Percentiles rank a stretch among this genome's conserved stretches.
Conservation (phyloP, 208 protist species). For the Vickermania ingenoplastis region DNA sequence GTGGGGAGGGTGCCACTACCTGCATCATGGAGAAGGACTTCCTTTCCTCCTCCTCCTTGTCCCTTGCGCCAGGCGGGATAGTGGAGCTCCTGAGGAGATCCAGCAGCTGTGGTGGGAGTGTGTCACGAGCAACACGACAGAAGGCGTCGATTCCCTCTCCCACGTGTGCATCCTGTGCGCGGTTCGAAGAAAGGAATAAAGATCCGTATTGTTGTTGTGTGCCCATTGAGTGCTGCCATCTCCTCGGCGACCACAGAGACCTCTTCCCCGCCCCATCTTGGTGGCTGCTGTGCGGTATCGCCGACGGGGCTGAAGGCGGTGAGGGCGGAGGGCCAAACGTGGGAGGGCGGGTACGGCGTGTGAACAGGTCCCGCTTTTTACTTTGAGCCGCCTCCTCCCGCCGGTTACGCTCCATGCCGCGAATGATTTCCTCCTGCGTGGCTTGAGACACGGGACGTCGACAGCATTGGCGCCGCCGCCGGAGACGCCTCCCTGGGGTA, state of each 20-base stretch:
- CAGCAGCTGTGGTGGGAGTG: conserved; percentile 3
- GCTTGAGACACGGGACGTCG: too few species aligned
- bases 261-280: too few species aligned
- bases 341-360: too few species aligned
- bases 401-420: conserved; percentile 34
- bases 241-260: too few species aligned
- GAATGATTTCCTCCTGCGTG: background rate
- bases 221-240: too few species aligned
- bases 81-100: conserved; percentile 2
- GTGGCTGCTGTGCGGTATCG: too few species aligned
- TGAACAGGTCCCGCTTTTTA: conserved; percentile 15
- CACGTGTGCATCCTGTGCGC: conserved; percentile 47
- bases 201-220: conserved; percentile 60
- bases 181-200: conserved; percentile 46
- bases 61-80: background rate
- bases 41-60: background rate
- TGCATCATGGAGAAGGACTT: background rate
- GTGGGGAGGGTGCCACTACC: background rate
- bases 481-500: too few species aligned
- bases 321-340: too few species aligned
- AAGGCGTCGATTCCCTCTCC: conserved; percentile 62
- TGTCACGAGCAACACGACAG: conserved; percentile 23
- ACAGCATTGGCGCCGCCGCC: too few species aligned
- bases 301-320: too few species aligned
- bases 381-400: conserved; percentile 38